Base-by-base conservation (phyloP, 768 basidiomycete species). In the Termitomyces sp. region DNA sequence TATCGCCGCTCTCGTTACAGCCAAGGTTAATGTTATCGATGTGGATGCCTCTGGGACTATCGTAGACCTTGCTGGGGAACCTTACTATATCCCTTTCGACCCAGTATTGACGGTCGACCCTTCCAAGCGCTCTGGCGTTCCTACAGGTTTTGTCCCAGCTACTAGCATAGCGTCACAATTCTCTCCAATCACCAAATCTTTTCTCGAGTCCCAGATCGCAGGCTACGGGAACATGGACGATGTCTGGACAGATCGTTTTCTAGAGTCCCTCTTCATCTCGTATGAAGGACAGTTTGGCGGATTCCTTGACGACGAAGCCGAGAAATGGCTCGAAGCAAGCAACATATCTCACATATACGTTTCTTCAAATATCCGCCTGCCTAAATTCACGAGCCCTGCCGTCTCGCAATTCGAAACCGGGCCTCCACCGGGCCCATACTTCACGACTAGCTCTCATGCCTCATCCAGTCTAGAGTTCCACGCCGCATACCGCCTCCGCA, bases 401-500 rank as follows among this genome's bases (percentile, higher is more conserved):
- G 51, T 70, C 54, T 57, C 54, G 16, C 54, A 62, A 48, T 49
- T 69, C 41, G 18, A 54, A 33, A 47, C 60, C 39, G 63, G 59
- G 18, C 64, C 69, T 12, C 65, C 66, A 39, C 62, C 69, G 33
- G 72, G 71, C 10, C 73, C 72, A n/a, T 69, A 67, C 48, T 55
- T 73, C 51, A 62, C 69, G 18, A 60, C 62, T 4, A 41, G 57
- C 5, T 49, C 58, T 2, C 18, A 26, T 4, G 18, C 46, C 15
- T 51, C 49, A 42, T 37, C 56, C 2, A 15, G 29, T 18, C 37
- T 66, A 12, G 49, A 56, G 37, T 57, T 66, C 41, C 68, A 67
- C 56, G 59, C 63, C 22, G 75, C 71, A 1, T 77, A 73, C 62
- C 72, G 76, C 24, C 62, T 80, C 0, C 74, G 73, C 57, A 70